Evolutionary conservation across 495 filamentous ascomycete species (phyloP).

Genomic region (Poronia punctata): DNA sequence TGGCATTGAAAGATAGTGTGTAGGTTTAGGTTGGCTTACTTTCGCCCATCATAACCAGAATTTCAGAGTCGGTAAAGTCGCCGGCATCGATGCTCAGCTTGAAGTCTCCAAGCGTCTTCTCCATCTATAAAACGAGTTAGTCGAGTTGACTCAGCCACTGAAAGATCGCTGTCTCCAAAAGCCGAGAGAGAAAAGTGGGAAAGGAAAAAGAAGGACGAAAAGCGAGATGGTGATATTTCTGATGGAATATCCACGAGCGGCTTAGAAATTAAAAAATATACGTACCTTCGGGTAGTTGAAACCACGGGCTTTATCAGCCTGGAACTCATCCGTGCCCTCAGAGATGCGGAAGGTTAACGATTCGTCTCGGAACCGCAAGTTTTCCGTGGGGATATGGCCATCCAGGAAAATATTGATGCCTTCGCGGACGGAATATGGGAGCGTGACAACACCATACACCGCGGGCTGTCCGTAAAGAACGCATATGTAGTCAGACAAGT

Average conservation of each 20-base stretch:
- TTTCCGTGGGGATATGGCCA: conserved; percentile 95
- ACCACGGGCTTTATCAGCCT: conserved; percentile 74
- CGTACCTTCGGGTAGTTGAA: conserved; percentile 65
- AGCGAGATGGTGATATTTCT: too few species aligned
- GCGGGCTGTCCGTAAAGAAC: conserved; percentile 93
- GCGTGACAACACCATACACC: conserved; percentile 95
- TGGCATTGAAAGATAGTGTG: too few species aligned
- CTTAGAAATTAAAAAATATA: too few species aligned
- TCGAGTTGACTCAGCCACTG: too few species aligned
- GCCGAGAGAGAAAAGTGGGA: too few species aligned
- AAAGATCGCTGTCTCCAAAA: too few species aligned
- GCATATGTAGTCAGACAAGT: conserved; percentile 96
- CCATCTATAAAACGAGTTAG: conserved; percentile 48
- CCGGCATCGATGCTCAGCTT: conserved; percentile 74
- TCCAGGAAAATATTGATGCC: conserved; percentile 99
- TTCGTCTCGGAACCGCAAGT: conserved; percentile 95
- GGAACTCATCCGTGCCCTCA: conserved; percentile 85
- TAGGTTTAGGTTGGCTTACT: conserved; percentile 28
- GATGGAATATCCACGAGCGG: too few species aligned
- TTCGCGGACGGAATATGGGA: conserved; percentile 92
- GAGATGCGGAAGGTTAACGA: conserved; percentile 93
- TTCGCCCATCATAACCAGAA: conserved; percentile 99
- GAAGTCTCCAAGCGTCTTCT: conserved; percentile 90
- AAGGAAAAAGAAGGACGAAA: too few species aligned
- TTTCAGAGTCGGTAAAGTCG: conserved; percentile 93